Evolutionary conservation across 2,329 filamentous ascomycete species (phyloP), one percentile per base, ranked within the genome.

Genomic region (Gnomoniopsis smithogilvyi): DNA sequence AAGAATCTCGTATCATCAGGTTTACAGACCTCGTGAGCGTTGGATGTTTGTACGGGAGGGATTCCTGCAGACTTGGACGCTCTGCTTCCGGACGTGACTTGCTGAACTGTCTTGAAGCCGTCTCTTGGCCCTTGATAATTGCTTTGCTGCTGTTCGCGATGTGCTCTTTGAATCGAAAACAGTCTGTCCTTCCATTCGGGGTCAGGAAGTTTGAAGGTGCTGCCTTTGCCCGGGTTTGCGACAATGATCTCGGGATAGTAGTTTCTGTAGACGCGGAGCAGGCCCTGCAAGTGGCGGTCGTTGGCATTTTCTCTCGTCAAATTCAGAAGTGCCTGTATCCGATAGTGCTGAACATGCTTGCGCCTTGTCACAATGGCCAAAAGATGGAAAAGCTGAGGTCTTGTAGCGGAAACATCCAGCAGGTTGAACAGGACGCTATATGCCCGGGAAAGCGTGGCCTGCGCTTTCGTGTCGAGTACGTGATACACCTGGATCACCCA

Each of bases 171-270:
- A 41, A 96, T 86, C 53, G 83, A 79, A 51, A 83, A 82, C 10
- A 93, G 79, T 65, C 85, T 84, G 57, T 80, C 78, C 56, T 85
- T 81, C 92, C 92, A 96, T 73, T 89, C 83, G 3, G 78, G 76
- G 69, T 94, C 88, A n/a, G 90, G 90, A 68, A 83, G 82, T 71
- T 84, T 86, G 70, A 88, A 88, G 1, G 84, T 78, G 3, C 83
- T 82, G 1, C 85, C 84, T 60, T 82, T 81, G 41, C 84, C 84
- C 3, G 83, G 78, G 63, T 89, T 88, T 22, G 88, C 90, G 15
- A 94, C 82, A 60, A 96, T 91, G 56, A 96, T 91, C 70, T 96
- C 91, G 0, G 92, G 91, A 67, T 94, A 96, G 72, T 94, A 96
- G 70, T 94, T 91, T 69, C 95, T 95, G 76, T 88, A 96, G n/a